phyloP scores from a whole-genome alignment of 2,329 filamentous ascomycete genomes.

The Fusarium sublunatum region DNA sequence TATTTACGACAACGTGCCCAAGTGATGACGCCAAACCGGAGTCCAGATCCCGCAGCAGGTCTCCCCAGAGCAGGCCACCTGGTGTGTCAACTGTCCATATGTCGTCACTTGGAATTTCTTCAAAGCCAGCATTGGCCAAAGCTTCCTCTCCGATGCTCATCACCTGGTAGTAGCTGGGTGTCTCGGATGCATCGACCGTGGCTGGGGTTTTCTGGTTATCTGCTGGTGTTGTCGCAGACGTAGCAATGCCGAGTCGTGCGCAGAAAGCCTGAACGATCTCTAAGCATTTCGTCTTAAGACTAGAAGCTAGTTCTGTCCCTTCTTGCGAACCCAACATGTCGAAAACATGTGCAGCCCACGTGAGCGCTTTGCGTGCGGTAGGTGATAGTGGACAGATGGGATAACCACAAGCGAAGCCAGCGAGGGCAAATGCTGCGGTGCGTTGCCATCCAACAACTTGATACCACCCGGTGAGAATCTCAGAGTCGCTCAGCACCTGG shows the following conservation, averaged over 20 bases:
- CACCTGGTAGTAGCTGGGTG: conserved; percentile 9
- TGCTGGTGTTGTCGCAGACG: conserved; percentile 17
- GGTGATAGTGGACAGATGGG: conserved; percentile 44
- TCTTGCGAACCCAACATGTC: conserved; percentile 9
- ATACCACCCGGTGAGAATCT: conserved; percentile 46
- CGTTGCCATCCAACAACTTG: conserved; percentile 47
- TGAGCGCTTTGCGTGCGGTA: conserved; percentile 29
- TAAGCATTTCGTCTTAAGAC: conserved; percentile 25
- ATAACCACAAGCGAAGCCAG: conserved; percentile 43
- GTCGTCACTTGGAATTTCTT: conserved; percentile 6
- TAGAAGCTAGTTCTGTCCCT: conserved; percentile 16
- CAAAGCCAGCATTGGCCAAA: conserved; percentile 6
- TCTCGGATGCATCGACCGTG: not conserved
- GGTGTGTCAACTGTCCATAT: conserved; percentile 32
- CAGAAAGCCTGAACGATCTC: conserved; percentile 39
- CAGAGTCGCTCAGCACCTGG: conserved; percentile 44
- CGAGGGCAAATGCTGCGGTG: conserved; percentile 36
- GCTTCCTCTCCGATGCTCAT: conserved; percentile 32
- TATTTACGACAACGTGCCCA: conserved; percentile 40
- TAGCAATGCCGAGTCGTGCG: conserved; percentile 34
- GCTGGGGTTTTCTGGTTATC: conserved; percentile 1
- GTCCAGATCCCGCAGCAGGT: conserved; percentile 39
- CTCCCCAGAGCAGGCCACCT: conserved; percentile 38
- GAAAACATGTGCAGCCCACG: conserved; percentile 31
- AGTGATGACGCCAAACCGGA: conserved; percentile 39